Conservation (phyloP, 139 green algal genomes). For the Closterium sp. region DNA sequence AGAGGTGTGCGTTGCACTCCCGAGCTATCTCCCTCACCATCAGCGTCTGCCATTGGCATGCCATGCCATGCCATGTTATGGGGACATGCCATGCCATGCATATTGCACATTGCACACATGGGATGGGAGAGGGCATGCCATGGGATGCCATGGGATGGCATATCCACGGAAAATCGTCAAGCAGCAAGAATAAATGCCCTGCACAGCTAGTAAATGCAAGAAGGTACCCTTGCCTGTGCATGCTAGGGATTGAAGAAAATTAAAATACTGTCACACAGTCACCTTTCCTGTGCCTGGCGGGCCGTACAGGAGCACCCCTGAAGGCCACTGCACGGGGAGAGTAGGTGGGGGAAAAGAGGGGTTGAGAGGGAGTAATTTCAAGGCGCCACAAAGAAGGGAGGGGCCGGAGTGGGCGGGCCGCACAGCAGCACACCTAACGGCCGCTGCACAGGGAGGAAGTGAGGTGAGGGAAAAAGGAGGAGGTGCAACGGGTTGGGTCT, state of each 20-base stretch:
- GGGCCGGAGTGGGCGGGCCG: too few relatives aligned
- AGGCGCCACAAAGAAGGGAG: too few relatives aligned
- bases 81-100: too few relatives aligned
- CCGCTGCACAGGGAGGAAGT: slow-evolving; percentile 28
- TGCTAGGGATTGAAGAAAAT: too few relatives aligned
- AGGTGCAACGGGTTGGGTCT: too few relatives aligned
- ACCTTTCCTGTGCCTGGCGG: slow-evolving; percentile 43
- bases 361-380: too few relatives aligned
- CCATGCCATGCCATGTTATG: too few relatives aligned
- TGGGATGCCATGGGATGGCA: neutral
- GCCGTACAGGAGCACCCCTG: slow-evolving; percentile 30
- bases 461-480: neutral
- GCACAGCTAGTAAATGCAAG: too few relatives aligned
- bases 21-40: neutral
- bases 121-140: neutral
- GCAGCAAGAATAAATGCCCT: too few relatives aligned
- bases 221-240: too few relatives aligned
- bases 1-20: neutral
- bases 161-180: too few relatives aligned
- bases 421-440: slow-evolving; percentile 26
- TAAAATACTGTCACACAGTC: neutral
- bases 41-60: neutral
- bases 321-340: slow-evolving; percentile 28
- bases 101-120: too few relatives aligned
- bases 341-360: neutral